These are phyloP conservation scores for Fusarium sp. DNA, from an alignment of 2,329 filamentous ascomycete species.

Conservation along the genomic window DNA sequence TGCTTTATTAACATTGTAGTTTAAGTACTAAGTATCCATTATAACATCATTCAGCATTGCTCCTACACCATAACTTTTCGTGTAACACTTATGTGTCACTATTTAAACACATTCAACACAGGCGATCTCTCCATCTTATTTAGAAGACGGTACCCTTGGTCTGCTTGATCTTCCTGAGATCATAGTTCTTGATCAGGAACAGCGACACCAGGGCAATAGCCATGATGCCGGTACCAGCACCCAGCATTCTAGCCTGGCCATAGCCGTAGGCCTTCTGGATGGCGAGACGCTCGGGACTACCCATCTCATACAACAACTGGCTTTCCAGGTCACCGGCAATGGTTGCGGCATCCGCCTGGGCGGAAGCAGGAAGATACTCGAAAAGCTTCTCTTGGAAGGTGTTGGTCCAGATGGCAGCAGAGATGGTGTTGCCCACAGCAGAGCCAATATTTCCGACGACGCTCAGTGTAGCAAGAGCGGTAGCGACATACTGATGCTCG, in stretches of 20 bases:
- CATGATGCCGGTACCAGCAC: slow-evolving; percentile 53
- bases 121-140: neutral
- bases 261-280: slow-evolving; percentile 71
- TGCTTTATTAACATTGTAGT: slow-evolving; percentile 13
- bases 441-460: slow-evolving; percentile 47
- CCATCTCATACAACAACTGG: slow-evolving; percentile 64
- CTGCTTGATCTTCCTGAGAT: slow-evolving; percentile 62
- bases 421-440: slow-evolving; percentile 49
- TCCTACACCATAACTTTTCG: slow-evolving; percentile 18
- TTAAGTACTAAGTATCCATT: neutral
- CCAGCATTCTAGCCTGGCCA: slow-evolving; percentile 62
- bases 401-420: slow-evolving; percentile 51
- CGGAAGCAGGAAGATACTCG: slow-evolving; percentile 61
- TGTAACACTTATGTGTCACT: neutral
- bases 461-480: slow-evolving; percentile 48
- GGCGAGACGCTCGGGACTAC: slow-evolving; percentile 58
- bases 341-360: slow-evolving; percentile 52
- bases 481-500: slow-evolving; percentile 51
- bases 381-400: slow-evolving; percentile 58
- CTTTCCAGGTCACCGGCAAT: slow-evolving; percentile 67
- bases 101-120: neutral
- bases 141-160: slow-evolving; percentile 65
- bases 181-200: slow-evolving; percentile 62
- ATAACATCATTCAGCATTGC: slow-evolving; percentile 5
- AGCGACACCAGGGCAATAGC: slow-evolving; percentile 53